Evolutionary conservation across 805 yeast genomes (phyloP), one percentile per base, ranked within the genome.

Genomic region (Kluyveromyces nonfermentans): DNA sequence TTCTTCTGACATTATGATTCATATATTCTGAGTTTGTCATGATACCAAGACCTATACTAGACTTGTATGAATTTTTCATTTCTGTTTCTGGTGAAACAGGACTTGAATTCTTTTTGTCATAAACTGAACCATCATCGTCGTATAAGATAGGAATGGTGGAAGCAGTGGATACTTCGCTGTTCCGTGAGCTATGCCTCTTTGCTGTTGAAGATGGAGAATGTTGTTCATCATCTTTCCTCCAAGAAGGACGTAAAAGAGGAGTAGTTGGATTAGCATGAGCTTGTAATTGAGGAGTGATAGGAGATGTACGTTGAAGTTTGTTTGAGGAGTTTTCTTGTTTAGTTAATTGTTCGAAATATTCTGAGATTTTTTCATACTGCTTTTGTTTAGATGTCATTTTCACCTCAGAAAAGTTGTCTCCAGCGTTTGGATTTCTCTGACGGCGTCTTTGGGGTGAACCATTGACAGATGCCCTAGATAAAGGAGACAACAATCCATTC

Each of bases 91-190:
- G 30, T 4, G 30, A 25, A 10, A 10, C 12, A 6, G 30, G 30
- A 25, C 30, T 25, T 25, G 30, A 10, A 25, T 4, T 6, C 30
- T 25, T 25, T 14, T 25, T 25, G 12, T 25, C 30, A 25, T 25
- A 25, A 2, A 25, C 30, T 10, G 30, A 25, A 30, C 52, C 57
- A 19, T 43, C 46, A 12, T 57, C 60, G 18, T 60, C 62, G 9
- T 43, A 42, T 15, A 38, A 42, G 44, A 53, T 55, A 5, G 58
- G 58, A 14, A 62, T 62, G 4, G 66, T 62, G 5, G 66, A 62
- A 1, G 54, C 63, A 4, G 64, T 60, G 1, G 66, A 62, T 12
- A 54, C 21, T 2, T 45, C 45, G 1, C 64, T 59, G 30, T 55
- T 59, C 33, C 52, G 57, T 32, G 58, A 54, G 25, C 35, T 44